A percentile compares a stretch with the other conserved stretches of the same genome.
Evolutionary conservation across 148 eudicot species (phyloP).

Genomic region (Amaranthus cruentus): DNA sequence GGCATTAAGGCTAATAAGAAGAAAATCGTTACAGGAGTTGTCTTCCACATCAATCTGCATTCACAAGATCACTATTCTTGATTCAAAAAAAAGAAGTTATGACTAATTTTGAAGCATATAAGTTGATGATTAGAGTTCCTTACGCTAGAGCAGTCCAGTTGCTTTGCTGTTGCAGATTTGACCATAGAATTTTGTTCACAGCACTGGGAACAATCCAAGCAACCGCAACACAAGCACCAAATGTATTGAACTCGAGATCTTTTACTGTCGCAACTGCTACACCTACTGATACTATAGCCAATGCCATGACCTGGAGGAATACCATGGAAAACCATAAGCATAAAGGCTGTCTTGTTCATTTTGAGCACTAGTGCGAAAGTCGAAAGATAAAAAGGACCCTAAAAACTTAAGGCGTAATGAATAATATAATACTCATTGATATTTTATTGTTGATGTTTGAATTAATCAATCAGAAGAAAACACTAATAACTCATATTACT

Average conservation of each 20-base stretch:
- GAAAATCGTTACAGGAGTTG: slow-evolving; percentile 77
- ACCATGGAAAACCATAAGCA: not conserved
- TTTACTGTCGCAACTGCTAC: slow-evolving; percentile 92
- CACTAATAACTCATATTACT: too few species aligned
- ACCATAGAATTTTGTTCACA: slow-evolving; percentile 83
- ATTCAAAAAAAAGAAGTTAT: too few species aligned
- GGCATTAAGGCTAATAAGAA: slow-evolving; percentile 75
- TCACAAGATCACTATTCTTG: not conserved
- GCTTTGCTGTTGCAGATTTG: slow-evolving; percentile 71
- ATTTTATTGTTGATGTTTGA: too few species aligned
- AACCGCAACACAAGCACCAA: slow-evolving; percentile 77
- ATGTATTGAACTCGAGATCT: slow-evolving; percentile 71
- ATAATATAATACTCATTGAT: too few species aligned
- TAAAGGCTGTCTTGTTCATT: not conserved
- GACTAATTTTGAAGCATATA: not conserved
- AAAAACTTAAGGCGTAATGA: too few species aligned
- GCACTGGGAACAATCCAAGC: slow-evolving; percentile 91
- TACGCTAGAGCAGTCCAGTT: slow-evolving; percentile 97
- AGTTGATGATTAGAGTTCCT: slow-evolving; percentile 8
- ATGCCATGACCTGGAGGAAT: slow-evolving; percentile 56
- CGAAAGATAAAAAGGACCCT: too few species aligned
- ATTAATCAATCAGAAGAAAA: too few species aligned
- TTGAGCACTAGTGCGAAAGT: too few species aligned
- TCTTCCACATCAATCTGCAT: slow-evolving; percentile 91
- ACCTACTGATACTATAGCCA: slow-evolving; percentile 64